Base-by-base conservation (phyloP, 179 eudicot species). In the Beta macrorhiza region DNA sequence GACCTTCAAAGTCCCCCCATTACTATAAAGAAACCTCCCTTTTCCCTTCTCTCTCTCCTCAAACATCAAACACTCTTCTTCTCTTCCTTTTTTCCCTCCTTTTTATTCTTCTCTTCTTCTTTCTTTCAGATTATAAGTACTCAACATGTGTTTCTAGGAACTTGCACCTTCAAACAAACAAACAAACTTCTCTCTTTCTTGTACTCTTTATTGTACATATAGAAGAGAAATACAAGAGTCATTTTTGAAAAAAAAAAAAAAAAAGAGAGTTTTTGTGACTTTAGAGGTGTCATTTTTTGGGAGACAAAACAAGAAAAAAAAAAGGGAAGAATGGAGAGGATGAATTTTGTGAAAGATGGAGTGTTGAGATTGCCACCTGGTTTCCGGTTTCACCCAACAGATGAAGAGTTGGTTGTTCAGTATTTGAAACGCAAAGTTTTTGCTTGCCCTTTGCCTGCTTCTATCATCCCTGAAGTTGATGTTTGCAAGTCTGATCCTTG, bases 331-430 rank as follows among this genome's bases (percentile, higher is more conserved):
- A 85, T 88, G 97, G 94, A 91, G 84, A 91, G 72, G 78, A 42
- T 91, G 76, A 91, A 72, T 77, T 87, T 92, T 80, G 91, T 85
- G 7, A 92, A 87, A 73, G 87, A 91, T 90, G 98, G 95, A 4
- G 93, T 89, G 29, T 12, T 93, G 1, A 87, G 89, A 78, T 80
- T 95, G 75, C 98, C 97, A 5, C 99, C 99, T 0, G 99, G 99
- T 0, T 95, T 95, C 77, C 62, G 99, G 16, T 95, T 95, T 74
- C 95, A 92, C 62, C 99, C 99, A 0, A 95, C 99, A 0, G 99
- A 95, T 79, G 93, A 93, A 85, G 99, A 95, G 81, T 91, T 95
- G 10, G 94, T 95, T 2, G 84, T 88, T 4, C 91, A 93, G 47
- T 95, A 95, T 85, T 80, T 95, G 57, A 91, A 75, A 78, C 88